A percentile compares a stretch with the other conserved stretches of the same genome.
These are phyloP conservation scores for Xenoacremonium recifei DNA, from an alignment of 2,329 filamentous ascomycete species.

Conservation along the genomic window DNA sequence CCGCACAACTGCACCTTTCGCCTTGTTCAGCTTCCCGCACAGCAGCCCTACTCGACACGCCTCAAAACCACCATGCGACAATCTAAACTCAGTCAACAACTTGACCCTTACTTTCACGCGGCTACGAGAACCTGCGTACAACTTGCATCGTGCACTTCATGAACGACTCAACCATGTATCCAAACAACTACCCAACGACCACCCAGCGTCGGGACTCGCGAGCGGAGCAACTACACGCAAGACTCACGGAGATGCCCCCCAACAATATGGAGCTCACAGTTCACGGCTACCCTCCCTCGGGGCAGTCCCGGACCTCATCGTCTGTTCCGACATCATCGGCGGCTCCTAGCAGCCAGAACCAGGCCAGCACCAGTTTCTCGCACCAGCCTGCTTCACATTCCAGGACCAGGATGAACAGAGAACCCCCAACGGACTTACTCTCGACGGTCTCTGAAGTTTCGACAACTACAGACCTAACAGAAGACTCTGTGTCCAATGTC, in stretches of 20 bases:
- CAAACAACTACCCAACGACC: background rate
- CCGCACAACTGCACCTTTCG: too few relatives aligned
- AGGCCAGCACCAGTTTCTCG: slow-evolving; percentile 1
- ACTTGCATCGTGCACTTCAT: slow-evolving; percentile 11
- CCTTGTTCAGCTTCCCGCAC: slow-evolving; percentile 12
- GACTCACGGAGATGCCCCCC: slow-evolving; percentile 1
- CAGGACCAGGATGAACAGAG: slow-evolving; percentile 9
- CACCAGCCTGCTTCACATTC: slow-evolving; percentile 17
- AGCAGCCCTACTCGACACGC: slow-evolving; percentile 7
- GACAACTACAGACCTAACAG: slow-evolving; percentile 10
- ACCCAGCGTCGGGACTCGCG: background rate
- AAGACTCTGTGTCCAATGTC: slow-evolving; percentile 6
- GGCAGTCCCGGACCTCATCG: slow-evolving; percentile 11
- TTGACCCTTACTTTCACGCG: slow-evolving; percentile 10
- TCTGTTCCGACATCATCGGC: background rate
- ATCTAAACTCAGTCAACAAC: background rate
- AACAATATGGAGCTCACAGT: slow-evolving; percentile 24
- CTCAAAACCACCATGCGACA: background rate
- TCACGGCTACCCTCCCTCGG: slow-evolving; percentile 19
- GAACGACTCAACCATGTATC: slow-evolving; percentile 3
- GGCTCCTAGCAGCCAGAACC: slow-evolving; percentile 13
- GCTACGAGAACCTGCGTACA: slow-evolving; percentile 6
- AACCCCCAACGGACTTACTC: slow-evolving; percentile 12
- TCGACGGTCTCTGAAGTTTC: slow-evolving; percentile 26
- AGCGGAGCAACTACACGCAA: background rate